phyloP scores from a whole-genome alignment of 129 eudicot species.

The Pulicaria dysenterica region DNA sequence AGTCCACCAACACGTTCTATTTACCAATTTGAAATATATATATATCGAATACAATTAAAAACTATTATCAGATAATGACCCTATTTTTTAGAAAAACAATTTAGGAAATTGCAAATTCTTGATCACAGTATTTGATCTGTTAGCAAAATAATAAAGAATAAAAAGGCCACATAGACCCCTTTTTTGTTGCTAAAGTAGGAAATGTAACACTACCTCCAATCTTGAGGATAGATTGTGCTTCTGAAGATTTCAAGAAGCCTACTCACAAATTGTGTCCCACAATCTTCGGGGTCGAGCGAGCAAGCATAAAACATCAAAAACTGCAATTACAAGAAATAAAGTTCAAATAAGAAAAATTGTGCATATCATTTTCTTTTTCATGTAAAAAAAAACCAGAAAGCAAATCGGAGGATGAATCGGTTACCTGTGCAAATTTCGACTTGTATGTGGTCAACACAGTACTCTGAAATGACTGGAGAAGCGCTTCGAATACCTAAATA shows the following conservation, averaged over 20 bases:
- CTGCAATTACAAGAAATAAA: constrained; percentile 48
- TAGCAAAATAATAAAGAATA: too few species aligned
- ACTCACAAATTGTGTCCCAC: constrained; percentile 65
- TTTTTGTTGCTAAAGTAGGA: constrained; percentile 5
- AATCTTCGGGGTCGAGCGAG: constrained; percentile 81
- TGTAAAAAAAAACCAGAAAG: constrained; percentile 2
- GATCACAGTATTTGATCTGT: too few species aligned
- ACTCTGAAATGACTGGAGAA: constrained; percentile 82
- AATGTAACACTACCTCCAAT: constrained; percentile 62
- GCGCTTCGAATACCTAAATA: constrained; percentile 72
- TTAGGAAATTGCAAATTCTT: background rate
- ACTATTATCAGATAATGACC: background rate
- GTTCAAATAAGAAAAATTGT: background rate
- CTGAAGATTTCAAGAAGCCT: constrained; percentile 57
- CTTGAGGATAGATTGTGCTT: constrained; percentile 42
- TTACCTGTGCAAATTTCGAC: constrained; percentile 93
- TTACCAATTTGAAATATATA: too few species aligned
- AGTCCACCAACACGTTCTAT: background rate
- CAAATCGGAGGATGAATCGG: constrained; percentile 4
- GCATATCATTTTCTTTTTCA: background rate
- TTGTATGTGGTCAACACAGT: constrained; percentile 81
- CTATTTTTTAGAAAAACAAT: background rate
- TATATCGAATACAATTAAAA: background rate
- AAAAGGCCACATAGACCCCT: constrained; percentile 4
- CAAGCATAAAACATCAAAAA: constrained; percentile 93